Base-by-base conservation (phyloP, 768 basidiomycete species). In the Boletus vinaceobasis region DNA sequence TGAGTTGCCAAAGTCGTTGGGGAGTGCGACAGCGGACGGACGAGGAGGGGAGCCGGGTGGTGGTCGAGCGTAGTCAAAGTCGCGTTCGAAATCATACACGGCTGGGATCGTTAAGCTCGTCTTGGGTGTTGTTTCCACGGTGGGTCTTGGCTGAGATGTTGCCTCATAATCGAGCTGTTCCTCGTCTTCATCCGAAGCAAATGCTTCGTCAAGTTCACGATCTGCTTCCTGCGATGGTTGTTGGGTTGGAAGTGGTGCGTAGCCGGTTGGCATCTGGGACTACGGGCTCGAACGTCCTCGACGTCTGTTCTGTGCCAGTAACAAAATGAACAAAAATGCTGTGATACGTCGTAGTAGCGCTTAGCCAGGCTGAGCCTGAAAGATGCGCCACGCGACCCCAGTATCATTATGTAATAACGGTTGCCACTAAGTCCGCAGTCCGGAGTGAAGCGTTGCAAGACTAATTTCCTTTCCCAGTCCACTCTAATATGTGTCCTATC, bases 41-140 rank as follows among this genome's bases (percentile, higher is more conserved):
- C 74, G 69, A 1, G 90, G 88, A 1, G 90, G 90, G 0, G 88
- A 88, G 37, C 90, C 90, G 5, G 90, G 88, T 1, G 90, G 90
- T 1, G 89, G 88, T 36, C 75, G 77, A 59, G 67, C 74, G 53
- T 80, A 82, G 63, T 88, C 86, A 64, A 86, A 88, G 54, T 85
- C 84, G 26, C 87, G 77, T 68, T 93, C 91, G 67, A 93, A 93
- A 69, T 93, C 87, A 71, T 60, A 60, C 39, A 26, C 80, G 14
- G 80, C 45, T 38, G 52, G 10, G 2, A 54, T 38, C 7, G 55
- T 36, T n/a, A 63, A 14, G 39, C 33, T 27, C 15, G 46, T 10
- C 46, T 60, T 57, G 55, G 37, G 27, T 31, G 58, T n/a, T 31
- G 58, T n/a, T 42, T 72, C 70, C 7, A 59, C 33, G 9, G 58